phyloP scores from a whole-genome alignment of 2,329 filamentous ascomycete species.

The Colletotrichum brevisporum region DNA sequence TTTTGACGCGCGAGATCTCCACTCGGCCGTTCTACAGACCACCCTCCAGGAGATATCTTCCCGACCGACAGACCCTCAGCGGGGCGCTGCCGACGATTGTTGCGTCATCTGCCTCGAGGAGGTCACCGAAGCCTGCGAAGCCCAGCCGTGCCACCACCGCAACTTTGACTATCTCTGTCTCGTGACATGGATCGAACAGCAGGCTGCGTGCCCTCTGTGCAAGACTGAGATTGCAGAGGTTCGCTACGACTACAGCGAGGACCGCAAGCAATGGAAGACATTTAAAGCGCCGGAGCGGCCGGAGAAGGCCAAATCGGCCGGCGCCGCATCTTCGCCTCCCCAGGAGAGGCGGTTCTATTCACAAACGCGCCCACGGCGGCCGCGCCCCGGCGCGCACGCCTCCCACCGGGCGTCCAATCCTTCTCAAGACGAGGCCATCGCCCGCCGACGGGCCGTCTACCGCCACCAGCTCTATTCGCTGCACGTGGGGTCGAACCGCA shows the following conservation, averaged over 20 bases:
- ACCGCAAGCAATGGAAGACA: slow-evolving; percentile 65
- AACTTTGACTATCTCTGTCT: slow-evolving; percentile 91
- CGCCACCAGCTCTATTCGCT: slow-evolving; percentile 79
- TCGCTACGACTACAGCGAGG: slow-evolving; percentile 65
- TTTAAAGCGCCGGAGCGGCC: slow-evolving; percentile 56
- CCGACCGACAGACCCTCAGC: slow-evolving; percentile 36
- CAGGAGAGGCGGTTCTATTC: slow-evolving; percentile 21
- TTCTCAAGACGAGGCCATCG: slow-evolving; percentile 55
- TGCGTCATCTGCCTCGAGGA: slow-evolving; percentile 91
- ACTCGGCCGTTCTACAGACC: slow-evolving; percentile 58
- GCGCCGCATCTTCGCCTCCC: not conserved
- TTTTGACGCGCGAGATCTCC: slow-evolving; percentile 52
- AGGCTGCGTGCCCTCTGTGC: slow-evolving; percentile 85
- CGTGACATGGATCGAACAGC: slow-evolving; percentile 83
- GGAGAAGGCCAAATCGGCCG: slow-evolving; percentile 10
- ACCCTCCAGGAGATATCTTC: slow-evolving; percentile 59
- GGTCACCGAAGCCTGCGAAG: slow-evolving; percentile 79
- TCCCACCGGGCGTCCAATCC: slow-evolving; percentile 41
- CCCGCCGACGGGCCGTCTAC: slow-evolving; percentile 81
- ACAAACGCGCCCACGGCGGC: slow-evolving; percentile 29
- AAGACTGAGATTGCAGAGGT: slow-evolving; percentile 70
- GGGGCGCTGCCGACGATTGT: slow-evolving; percentile 52
- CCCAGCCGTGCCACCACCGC: slow-evolving; percentile 82
- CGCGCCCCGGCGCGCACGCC: slow-evolving; percentile 41
- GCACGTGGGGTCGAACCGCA: slow-evolving; percentile 84